A percentile compares a stretch with the other conserved stretches of the same genome.
These are phyloP conservation scores for Peniophora sp. DNA, from an alignment of 1,284 basidiomycete genomes.

Conservation along the genomic window DNA sequence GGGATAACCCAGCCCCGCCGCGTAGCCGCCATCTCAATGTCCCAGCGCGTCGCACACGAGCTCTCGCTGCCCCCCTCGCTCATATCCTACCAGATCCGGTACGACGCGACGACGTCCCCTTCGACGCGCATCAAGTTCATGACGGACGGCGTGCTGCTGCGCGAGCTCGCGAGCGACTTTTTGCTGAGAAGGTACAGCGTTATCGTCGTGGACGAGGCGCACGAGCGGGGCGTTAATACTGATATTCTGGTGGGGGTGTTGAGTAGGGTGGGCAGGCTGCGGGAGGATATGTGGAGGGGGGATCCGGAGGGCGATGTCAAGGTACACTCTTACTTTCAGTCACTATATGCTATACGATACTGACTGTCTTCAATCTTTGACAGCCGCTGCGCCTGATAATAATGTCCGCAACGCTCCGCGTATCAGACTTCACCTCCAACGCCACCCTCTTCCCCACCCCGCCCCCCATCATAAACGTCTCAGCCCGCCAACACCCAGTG, in stretches of 20 bases:
- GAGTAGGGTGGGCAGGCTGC: conserved; percentile 82
- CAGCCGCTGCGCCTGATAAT: conserved; percentile 90
- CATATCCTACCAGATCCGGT: conserved; percentile 96
- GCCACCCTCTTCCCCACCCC: conserved; percentile 71
- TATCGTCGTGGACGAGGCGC: conserved; percentile 95
- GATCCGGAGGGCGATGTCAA: conserved; percentile 54
- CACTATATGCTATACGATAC: not conserved
- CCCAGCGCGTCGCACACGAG: conserved; percentile 85
- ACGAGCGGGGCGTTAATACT: conserved; percentile 97
- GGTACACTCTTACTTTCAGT: conserved; percentile 29
- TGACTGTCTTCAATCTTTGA: conserved; percentile 2
- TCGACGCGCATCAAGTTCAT: conserved; percentile 97
- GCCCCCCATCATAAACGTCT: conserved; percentile 87
- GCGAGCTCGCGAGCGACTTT: conserved; percentile 91
- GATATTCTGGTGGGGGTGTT: conserved; percentile 96
- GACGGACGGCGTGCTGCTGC: conserved; percentile 96
- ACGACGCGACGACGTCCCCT: conserved; percentile 88
- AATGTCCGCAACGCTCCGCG: conserved; percentile 97
- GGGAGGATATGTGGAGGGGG: conserved; percentile 84
- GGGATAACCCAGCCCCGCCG: conserved; percentile 96
- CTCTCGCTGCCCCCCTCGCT: conserved; percentile 71
- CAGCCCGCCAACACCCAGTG: conserved; percentile 91
- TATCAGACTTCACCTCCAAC: conserved; percentile 91
- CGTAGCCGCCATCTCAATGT: conserved; percentile 96
- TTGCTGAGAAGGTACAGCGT: conserved; percentile 87